These are phyloP conservation scores for Eucalyptus dawsonii DNA, from an alignment of 345 rosid species.

Conservation along the genomic window DNA sequence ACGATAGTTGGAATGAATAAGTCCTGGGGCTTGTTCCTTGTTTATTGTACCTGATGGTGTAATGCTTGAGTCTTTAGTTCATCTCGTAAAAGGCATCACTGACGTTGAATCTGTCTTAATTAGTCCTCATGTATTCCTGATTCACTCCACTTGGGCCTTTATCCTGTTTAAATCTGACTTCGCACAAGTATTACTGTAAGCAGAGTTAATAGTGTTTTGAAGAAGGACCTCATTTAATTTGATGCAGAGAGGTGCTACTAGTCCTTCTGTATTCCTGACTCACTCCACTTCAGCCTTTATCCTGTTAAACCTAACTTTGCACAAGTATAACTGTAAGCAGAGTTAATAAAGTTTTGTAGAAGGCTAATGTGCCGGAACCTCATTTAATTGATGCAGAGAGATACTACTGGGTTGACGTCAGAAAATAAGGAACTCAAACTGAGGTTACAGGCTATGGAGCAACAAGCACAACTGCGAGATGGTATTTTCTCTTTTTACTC, in stretches of 20 bases:
- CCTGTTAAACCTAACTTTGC: background rate
- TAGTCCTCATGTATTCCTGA: background rate
- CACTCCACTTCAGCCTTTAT: background rate
- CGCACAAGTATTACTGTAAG: slow-evolving; percentile 46
- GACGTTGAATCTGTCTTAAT: background rate
- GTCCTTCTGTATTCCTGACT: background rate
- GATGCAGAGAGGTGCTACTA: slow-evolving; percentile 43
- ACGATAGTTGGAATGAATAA: background rate
- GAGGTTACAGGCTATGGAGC: slow-evolving; percentile 69
- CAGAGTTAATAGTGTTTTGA: background rate
- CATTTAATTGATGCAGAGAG: slow-evolving; percentile 33
- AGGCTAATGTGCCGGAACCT: background rate
- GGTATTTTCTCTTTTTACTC: slow-evolving; percentile 14
- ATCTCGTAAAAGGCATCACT: background rate
- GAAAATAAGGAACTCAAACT: slow-evolving; percentile 70
- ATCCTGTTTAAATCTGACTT: background rate
- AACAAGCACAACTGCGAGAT: slow-evolving; percentile 64
- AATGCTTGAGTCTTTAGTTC: background rate
- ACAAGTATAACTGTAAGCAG: slow-evolving; percentile 52
- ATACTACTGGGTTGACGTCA: slow-evolving; percentile 40
- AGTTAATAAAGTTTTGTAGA: background rate
- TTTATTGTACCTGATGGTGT: background rate
- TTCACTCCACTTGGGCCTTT: background rate
- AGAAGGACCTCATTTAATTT: background rate
- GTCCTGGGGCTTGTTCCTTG: background rate